Evolutionary conservation across 2,329 filamentous ascomycete species (phyloP).

Genomic region (Fusarium tjaetaba): DNA sequence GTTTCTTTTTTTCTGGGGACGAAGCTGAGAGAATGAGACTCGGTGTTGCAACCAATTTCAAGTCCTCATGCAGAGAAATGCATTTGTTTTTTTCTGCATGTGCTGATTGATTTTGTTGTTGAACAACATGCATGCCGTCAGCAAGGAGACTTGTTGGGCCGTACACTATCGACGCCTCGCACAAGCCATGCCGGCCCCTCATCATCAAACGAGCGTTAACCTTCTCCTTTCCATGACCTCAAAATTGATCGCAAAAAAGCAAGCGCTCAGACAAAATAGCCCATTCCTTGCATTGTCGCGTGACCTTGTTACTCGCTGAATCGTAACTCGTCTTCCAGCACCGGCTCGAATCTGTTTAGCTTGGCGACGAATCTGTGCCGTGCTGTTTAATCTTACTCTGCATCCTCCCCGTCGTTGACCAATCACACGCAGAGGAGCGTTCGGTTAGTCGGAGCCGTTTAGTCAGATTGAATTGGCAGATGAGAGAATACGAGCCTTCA

Average conservation of each 20-base stretch:
- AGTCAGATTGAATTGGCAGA: not conserved
- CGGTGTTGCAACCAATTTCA: not conserved
- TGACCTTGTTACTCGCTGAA: not conserved
- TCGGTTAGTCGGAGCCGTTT: constrained; percentile 24
- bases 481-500: constrained; percentile 24
- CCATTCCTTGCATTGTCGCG: not conserved
- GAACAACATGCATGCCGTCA: not conserved
- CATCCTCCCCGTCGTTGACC: not conserved
- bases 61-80: not conserved
- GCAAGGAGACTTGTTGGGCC: not conserved
- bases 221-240: not conserved
- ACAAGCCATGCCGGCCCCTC: not conserved
- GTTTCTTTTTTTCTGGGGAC: constrained; percentile 18
- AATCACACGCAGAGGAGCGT: not conserved
- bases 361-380: not conserved
- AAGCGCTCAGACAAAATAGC: not conserved
- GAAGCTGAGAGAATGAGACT: not conserved
- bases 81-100: not conserved
- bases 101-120: not conserved
- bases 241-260: not conserved
- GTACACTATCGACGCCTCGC: not conserved
- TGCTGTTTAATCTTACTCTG: not conserved
- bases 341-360: not conserved
- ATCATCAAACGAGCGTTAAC: not conserved
- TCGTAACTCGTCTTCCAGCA: not conserved